These are phyloP conservation scores for Paramecium sexaurelia DNA, from an alignment of 73 alveolate genomes.

Conservation along the genomic window DNA sequence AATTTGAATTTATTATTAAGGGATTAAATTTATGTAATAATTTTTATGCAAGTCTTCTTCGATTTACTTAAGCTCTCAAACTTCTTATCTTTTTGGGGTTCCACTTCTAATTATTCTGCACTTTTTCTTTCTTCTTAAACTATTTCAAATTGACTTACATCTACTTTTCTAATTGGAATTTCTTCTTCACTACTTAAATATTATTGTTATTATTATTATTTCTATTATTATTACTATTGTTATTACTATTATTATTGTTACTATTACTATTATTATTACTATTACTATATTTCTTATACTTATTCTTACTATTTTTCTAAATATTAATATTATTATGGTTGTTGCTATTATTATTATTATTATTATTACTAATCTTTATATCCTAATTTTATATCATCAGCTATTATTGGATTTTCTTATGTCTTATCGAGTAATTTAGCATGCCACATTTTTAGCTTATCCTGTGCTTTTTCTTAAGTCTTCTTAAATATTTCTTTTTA, in stretches of 20 bases:
- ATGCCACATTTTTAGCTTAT: constrained; percentile 45
- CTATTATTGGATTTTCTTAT: neutral
- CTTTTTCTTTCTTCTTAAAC: neutral
- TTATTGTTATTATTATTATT: neutral
- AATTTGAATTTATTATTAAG: neutral
- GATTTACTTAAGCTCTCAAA: neutral
- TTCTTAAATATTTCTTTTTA: constrained; percentile 5
- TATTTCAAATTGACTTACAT: neutral
- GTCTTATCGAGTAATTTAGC: constrained; percentile 32
- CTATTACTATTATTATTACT: neutral
- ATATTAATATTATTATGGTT: neutral
- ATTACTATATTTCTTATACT: neutral
- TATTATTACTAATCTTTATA: neutral
- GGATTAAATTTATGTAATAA: neutral
- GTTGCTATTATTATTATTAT: neutral
- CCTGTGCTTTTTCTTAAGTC: constrained; percentile 1
- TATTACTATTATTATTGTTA: neutral
- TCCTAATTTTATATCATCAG: neutral
- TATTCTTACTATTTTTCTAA: neutral
- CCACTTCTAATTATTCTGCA: neutral
- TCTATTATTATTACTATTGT: neutral
- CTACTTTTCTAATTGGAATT: neutral
- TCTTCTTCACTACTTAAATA: neutral
- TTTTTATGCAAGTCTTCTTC: neutral
- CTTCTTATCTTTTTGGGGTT: neutral